phyloP scores from a whole-genome alignment of 768 basidiomycete species.

The Pulveroboletus sp. region DNA sequence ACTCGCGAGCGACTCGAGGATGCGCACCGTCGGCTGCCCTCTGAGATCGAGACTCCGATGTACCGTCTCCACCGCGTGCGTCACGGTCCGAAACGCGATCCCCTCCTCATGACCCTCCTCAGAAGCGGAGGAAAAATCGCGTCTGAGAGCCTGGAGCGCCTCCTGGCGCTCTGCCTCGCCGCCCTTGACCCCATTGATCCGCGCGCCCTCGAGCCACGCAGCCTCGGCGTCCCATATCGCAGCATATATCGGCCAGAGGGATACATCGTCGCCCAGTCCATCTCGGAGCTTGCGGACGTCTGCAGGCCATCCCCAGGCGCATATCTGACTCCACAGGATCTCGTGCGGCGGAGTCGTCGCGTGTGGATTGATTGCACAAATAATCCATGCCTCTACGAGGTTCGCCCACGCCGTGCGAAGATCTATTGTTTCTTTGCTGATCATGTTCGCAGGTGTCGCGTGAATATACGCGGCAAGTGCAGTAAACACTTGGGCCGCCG shows the following conservation, averaged over 20 bases:
- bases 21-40: background rate
- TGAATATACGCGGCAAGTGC: conserved; percentile 47
- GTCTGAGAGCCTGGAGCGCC: conserved; percentile 32
- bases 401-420: conserved; percentile 53
- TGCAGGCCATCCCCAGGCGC: conserved; percentile 72
- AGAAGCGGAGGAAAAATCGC: conserved; percentile 38
- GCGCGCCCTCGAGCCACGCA: conserved; percentile 76
- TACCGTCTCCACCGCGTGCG: conserved; percentile 34
- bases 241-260: conserved; percentile 30
- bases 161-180: conserved; percentile 63
- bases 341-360: conserved; percentile 83
- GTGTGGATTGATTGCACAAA: conserved; percentile 90
- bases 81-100: conserved; percentile 37
- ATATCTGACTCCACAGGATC: conserved; percentile 84
- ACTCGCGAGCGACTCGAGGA: conserved; percentile 30
- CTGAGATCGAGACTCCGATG: conserved; percentile 23
- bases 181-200: conserved; percentile 63
- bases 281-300: conserved; percentile 46
- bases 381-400: conserved; percentile 69
- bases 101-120: conserved; percentile 27
- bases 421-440: conserved; percentile 4
- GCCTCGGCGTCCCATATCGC: conserved; percentile 41
- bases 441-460: background rate
- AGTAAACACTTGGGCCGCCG: conserved; percentile 55
- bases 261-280: conserved; percentile 30